phyloP scores from a whole-genome alignment of 805 yeast genomes.

The Blastobotrys chiropterorum region DNA sequence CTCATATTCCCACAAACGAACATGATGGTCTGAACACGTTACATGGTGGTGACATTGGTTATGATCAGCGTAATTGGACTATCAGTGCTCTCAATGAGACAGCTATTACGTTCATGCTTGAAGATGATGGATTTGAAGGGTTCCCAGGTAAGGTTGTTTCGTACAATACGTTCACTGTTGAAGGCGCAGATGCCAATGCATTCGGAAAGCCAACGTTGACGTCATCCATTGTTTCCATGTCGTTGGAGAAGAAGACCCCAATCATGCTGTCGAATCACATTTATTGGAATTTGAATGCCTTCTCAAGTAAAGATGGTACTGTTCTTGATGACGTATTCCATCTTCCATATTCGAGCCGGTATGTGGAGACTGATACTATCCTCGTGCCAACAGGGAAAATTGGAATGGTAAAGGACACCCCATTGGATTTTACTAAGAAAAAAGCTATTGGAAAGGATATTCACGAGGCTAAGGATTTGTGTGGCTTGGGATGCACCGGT shows the following conservation, averaged over 20 bases:
- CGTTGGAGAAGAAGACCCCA: conserved; percentile 6
- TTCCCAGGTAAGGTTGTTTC: conserved; percentile 6
- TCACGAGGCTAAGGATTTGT: not conserved
- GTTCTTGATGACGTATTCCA: conserved; percentile 4
- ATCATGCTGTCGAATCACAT: conserved; percentile 8
- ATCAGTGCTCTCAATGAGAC: not conserved
- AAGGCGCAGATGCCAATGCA: not conserved
- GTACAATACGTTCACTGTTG: conserved; percentile 7
- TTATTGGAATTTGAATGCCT: conserved; percentile 8
- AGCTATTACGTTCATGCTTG: conserved; percentile 2
- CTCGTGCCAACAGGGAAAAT: conserved; percentile 1
- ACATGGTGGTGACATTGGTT: conserved; percentile 5
- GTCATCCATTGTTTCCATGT: conserved; percentile 2
- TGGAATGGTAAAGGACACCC: not conserved
- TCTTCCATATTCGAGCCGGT: conserved; percentile 2
- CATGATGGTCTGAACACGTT: conserved; percentile 3
- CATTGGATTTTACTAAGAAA: not conserved
- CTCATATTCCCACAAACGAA: conserved; percentile 2
- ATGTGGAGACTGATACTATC: not conserved
- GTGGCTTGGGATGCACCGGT: conserved; percentile 1
- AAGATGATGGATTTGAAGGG: conserved; percentile 3
- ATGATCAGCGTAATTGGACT: conserved; percentile 9
- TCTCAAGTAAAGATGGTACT: not conserved
- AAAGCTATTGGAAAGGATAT: conserved; percentile 2
- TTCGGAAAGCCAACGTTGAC: not conserved